Percentiles rank a stretch among this genome's conserved stretches.
phyloP scores from a whole-genome alignment of 1,284 basidiomycete genomes.

The Malassezia nana region DNA sequence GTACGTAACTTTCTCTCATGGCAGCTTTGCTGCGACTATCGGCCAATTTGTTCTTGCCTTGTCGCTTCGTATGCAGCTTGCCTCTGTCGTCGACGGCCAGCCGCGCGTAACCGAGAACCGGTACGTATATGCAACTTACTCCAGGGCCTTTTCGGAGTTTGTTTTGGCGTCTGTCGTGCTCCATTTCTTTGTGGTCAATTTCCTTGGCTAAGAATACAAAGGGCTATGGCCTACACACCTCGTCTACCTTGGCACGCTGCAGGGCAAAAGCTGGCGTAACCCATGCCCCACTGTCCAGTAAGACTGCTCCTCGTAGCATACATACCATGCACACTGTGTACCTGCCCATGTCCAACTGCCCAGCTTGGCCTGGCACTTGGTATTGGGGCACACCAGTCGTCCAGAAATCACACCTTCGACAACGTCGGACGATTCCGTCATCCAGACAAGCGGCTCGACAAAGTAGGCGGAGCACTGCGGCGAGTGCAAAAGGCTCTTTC shows the following conservation, averaged over 20 bases:
- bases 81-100: constrained; percentile 54
- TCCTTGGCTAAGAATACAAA: constrained; percentile 58
- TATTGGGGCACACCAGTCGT: constrained; percentile 81
- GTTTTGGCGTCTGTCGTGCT: constrained; percentile 83
- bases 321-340: constrained; percentile 74
- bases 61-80: constrained; percentile 77
- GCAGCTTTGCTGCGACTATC: constrained; percentile 79
- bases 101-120: constrained; percentile 2
- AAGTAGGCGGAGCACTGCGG: constrained; percentile 87
- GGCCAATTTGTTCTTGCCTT: constrained; percentile 95
- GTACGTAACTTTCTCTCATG: constrained; percentile 53
- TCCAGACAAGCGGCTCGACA: constrained; percentile 95
- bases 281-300: constrained; percentile 35
- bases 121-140: constrained; percentile 12
- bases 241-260: constrained; percentile 77
- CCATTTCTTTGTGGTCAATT: constrained; percentile 98
- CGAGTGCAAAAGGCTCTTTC: constrained; percentile 25
- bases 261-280: constrained; percentile 70
- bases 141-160: constrained; percentile 72
- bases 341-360: constrained; percentile 97
- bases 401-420: constrained; percentile 66
- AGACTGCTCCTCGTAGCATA: constrained; percentile 18
- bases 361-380: constrained; percentile 76
- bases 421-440: constrained; percentile 60
- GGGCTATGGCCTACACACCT: constrained; percentile 45